Evolutionary conservation across 768 basidiomycete genomes (phyloP).

Genomic region (Tylopilus sp.): DNA sequence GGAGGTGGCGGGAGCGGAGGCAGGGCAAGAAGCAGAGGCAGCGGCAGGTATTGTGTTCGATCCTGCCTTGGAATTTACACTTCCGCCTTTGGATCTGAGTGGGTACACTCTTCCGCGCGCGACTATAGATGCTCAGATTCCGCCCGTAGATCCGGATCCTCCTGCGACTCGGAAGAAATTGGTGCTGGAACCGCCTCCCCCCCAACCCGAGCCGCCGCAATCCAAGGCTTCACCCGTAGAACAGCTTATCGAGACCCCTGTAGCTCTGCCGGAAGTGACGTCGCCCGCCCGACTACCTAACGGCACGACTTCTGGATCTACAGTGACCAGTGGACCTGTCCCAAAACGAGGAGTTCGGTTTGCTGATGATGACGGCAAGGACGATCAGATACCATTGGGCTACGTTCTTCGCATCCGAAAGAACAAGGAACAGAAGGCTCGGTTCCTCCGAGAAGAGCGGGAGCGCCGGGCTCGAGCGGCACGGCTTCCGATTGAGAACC

Average conservation of each 20-base stretch:
- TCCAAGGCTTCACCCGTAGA: not conserved
- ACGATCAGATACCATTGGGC: slow-evolving; percentile 65
- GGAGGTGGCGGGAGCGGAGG: too few species aligned
- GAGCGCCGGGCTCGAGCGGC: slow-evolving; percentile 45
- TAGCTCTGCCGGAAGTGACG: not conserved
- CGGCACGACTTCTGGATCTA: slow-evolving; percentile 7
- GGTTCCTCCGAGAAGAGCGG: slow-evolving; percentile 59
- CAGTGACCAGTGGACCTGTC: slow-evolving; percentile 8
- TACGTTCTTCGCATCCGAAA: slow-evolving; percentile 71
- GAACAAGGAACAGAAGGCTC: slow-evolving; percentile 69
- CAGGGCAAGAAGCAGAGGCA: too few species aligned
- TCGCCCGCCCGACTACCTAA: slow-evolving; percentile 1
- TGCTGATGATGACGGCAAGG: slow-evolving; percentile 57
- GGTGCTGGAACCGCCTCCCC: slow-evolving; percentile 1
- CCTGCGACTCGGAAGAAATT: slow-evolving; percentile 8
- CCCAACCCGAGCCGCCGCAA: slow-evolving; percentile 1
- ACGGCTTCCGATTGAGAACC: slow-evolving; percentile 31
- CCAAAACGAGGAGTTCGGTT: slow-evolving; percentile 58
- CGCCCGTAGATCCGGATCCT: slow-evolving; percentile 22
- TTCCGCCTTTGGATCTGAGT: slow-evolving; percentile 20
- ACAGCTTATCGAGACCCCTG: not conserved
- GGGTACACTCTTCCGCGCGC: slow-evolving; percentile 5
- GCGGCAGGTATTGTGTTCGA: slow-evolving; percentile 13
- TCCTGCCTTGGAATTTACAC: slow-evolving; percentile 14
- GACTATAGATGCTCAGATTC: slow-evolving; percentile 10